Evolutionary conservation across 129 eudicot species (phyloP).

Genomic region (Escallonia rubra): DNA sequence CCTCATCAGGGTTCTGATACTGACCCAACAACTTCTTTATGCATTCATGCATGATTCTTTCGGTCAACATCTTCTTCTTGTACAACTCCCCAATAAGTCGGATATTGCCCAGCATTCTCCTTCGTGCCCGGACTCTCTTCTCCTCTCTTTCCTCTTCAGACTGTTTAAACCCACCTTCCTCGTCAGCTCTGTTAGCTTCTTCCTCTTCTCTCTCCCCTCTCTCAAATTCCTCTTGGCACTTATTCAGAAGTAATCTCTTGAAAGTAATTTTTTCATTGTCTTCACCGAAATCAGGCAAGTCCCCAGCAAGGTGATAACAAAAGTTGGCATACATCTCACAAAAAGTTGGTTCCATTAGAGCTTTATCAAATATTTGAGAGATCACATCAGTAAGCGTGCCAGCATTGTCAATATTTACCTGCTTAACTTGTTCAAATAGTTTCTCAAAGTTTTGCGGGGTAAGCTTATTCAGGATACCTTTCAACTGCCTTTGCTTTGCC

Average conservation of each 20-base stretch:
- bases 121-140: slow-evolving; percentile 52
- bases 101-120: slow-evolving; percentile 84
- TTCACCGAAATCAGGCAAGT: slow-evolving; percentile 74
- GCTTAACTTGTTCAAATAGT: slow-evolving; percentile 75
- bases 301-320: slow-evolving; percentile 63
- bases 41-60: slow-evolving; percentile 90
- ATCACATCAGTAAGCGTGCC: slow-evolving; percentile 61
- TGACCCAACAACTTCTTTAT: slow-evolving; percentile 61
- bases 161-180: slow-evolving; percentile 68
- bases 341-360: slow-evolving; percentile 91
- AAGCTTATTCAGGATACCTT: slow-evolving; percentile 62
- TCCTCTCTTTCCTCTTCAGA: slow-evolving; percentile 67
- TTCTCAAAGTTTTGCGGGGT: slow-evolving; percentile 91
- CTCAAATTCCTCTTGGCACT: slow-evolving; percentile 94
- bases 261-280: slow-evolving; percentile 72
- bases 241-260: slow-evolving; percentile 69
- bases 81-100: slow-evolving; percentile 79
- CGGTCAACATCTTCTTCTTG: slow-evolving; percentile 94
- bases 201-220: slow-evolving; percentile 75
- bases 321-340: slow-evolving; percentile 95
- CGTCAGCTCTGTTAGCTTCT: slow-evolving; percentile 65
- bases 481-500: slow-evolving; percentile 48
- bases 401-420: slow-evolving; percentile 73
- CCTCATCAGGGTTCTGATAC: slow-evolving; percentile 55
- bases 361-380: slow-evolving; percentile 78